These are phyloP conservation scores for Neonothopanus nambi DNA, from an alignment of 1,284 basidiomycete genomes.

Conservation along the genomic window DNA sequence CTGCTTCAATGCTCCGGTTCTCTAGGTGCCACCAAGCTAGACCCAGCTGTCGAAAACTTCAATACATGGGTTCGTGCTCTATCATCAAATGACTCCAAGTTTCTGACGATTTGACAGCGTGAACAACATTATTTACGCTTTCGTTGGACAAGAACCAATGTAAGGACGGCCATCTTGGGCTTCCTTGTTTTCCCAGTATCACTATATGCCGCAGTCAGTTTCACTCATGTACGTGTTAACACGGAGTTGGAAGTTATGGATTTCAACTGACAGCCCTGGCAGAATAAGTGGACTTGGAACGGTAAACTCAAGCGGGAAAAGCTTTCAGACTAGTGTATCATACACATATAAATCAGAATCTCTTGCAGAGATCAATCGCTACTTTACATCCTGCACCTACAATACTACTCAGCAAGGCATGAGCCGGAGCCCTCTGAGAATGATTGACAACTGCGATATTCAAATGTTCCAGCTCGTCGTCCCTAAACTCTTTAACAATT, in stretches of 20 bases:
- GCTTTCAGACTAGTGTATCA: constrained; percentile 32
- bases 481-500: constrained; percentile 85
- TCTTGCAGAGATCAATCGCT: constrained; percentile 88
- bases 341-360: constrained; percentile 48
- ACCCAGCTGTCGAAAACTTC: constrained; percentile 14
- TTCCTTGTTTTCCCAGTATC: constrained; percentile 47
- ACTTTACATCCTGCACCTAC: constrained; percentile 86
- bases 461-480: constrained; percentile 94
- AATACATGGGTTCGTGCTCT: constrained; percentile 40
- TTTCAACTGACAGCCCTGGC: constrained; percentile 5
- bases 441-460: constrained; percentile 91
- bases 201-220: constrained; percentile 38
- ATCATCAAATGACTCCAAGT: constrained; percentile 67
- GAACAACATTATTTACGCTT: constrained; percentile 81
- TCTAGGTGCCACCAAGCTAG: constrained; percentile 15
- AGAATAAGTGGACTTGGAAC: constrained; percentile 52
- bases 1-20: neutral
- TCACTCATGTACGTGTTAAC: constrained; percentile 35
- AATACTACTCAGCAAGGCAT: constrained; percentile 85
- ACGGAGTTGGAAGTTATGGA: neutral
- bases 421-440: constrained; percentile 89
- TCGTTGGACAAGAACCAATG: constrained; percentile 68
- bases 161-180: constrained; percentile 52
- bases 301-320: constrained; percentile 45
- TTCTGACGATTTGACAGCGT: constrained; percentile 47